Evolutionary conservation across 495 filamentous ascomycete genomes (phyloP), one percentile per base, ranked within the genome.

Genomic region (Aspergillus cavernicola): DNA sequence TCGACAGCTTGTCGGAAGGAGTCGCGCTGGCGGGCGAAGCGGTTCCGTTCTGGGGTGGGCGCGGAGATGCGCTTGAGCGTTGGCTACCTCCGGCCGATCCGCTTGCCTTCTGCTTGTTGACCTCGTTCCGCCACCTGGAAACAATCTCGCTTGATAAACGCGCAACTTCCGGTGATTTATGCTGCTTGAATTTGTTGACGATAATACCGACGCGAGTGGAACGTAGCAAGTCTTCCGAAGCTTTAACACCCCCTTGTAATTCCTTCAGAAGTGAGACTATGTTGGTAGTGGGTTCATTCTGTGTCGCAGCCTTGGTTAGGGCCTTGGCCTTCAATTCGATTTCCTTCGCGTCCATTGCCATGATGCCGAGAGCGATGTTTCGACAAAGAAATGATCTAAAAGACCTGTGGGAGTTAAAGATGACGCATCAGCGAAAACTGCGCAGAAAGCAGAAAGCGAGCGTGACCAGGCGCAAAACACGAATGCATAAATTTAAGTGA

Each of bases 181-280:
- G 83, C 26, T 78, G 74, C 62, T 91, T 86, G 51, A 90, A 79
- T 62, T 86, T 89, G 68, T 92, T 91, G 55, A 97, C 87, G 3
- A 88, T 80, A 59, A 96, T 85, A 56, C 93, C 93, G 41, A 95
- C 90, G 57, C 86, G 90, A 18, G 92, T 97, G n/a, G 85, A 84
- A 70, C 91, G 70, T 24, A 77, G 77, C 43, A 96, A 79, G 44
- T 95, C 89, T 70, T 98, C 95, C 12, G 88, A 90, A n/a, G 91
- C 84, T 23, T 77, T 77, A 13, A 92, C 81, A 7, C 85, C 88
- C 54, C 81, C 82, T 70, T 89, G 87, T 33, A 98, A 76, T 7
- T 85, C 81, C 58, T 86, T 84, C 31, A 98, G 74, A 28, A 97
- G 76, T 19, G 72, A 67, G 24, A 91, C 66, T 45, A 96, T 76